Base-by-base conservation (phyloP, 176 grass and related monocot genomes). In the Olyra latifolia region DNA sequence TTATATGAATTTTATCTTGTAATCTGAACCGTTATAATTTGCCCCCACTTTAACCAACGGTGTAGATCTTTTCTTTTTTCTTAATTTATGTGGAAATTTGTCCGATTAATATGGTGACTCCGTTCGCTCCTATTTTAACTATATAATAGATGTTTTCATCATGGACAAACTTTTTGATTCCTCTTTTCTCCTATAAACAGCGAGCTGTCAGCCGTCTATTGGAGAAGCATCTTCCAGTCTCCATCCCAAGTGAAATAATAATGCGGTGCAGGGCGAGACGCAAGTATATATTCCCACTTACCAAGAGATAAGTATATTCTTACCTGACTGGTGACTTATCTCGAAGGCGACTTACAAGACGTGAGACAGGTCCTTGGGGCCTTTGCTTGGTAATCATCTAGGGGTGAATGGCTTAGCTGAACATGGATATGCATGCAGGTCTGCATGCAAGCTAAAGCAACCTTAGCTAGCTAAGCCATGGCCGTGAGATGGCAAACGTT, bases 221-320 rank as follows among this genome's bases (percentile, higher is more conserved):
- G 8, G 56, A 32, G 63, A 32, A 66, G 61, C 29, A 27, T 35
- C 80, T 78, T 78, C 16, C 22, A 25, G 40, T 71, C 62, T 28
- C 46, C 24, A 50, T 83, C 57, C 2, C 60, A 59, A 30, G 25
- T 28, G 72, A 69, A 49, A 25, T 13, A 63, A 58, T 27, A 75
- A 58, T 10, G 57, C 12, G 16, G 24, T 53, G 53, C 7, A 69
- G 23, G 45, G 3, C 5, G 63, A 40, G 20, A 89, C 77, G 54
- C 65, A 82, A 81, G 83, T 66, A 89, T 82, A 71, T 72, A 77
- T 85, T 82, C 87, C 82, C 64, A 76, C 56, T 40, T 16, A 61
- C 63, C 16, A 72, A 66, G 17, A 40, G 88, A 86, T 73, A 48
- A 78, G 72, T 61, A 82, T 86, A 89, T 82, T 86, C 88, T 78